Conservation (phyloP, 164 flowering plant genomes). For the Tinospora cordifolia region DNA sequence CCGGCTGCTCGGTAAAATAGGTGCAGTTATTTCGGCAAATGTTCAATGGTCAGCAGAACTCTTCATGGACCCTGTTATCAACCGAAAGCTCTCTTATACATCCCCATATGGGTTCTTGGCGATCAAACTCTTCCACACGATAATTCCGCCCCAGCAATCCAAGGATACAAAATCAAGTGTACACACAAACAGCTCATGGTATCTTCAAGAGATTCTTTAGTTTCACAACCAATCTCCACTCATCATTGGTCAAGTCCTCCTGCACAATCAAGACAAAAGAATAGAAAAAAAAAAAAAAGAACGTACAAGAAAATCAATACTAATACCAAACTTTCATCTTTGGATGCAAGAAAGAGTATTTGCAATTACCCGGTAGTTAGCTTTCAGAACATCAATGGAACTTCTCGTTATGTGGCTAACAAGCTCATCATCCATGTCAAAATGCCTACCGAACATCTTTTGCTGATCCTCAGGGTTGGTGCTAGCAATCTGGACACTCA, state of each 20-base stretch:
- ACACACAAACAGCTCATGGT: conserved; percentile 27
- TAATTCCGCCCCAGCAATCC: not conserved
- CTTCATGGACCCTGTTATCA: not conserved
- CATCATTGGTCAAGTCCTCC: conserved; percentile 67
- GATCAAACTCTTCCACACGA: not conserved
- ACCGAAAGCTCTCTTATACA: not conserved
- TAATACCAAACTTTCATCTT: not conserved
- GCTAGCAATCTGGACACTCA: conserved; percentile 49
- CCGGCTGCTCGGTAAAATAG: not conserved
- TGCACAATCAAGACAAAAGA: conserved; percentile 14
- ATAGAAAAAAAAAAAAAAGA: no score
- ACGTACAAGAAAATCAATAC: not conserved
- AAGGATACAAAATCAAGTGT: not conserved
- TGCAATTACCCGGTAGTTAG: conserved; percentile 55
- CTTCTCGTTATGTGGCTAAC: conserved; percentile 78
- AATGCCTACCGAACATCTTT: conserved; percentile 88
- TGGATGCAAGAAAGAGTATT: not conserved
- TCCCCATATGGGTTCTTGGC: not conserved
- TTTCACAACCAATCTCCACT: conserved; percentile 60
- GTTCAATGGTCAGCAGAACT: not conserved
- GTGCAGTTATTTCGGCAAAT: not conserved
- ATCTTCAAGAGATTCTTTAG: conserved; percentile 39
- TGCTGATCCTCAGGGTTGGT: conserved; percentile 76
- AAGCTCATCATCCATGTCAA: conserved; percentile 83
- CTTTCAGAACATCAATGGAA: conserved; percentile 75